Base-by-base conservation (phyloP, 768 basidiomycete genomes). In the Suillus clintonianus region DNA sequence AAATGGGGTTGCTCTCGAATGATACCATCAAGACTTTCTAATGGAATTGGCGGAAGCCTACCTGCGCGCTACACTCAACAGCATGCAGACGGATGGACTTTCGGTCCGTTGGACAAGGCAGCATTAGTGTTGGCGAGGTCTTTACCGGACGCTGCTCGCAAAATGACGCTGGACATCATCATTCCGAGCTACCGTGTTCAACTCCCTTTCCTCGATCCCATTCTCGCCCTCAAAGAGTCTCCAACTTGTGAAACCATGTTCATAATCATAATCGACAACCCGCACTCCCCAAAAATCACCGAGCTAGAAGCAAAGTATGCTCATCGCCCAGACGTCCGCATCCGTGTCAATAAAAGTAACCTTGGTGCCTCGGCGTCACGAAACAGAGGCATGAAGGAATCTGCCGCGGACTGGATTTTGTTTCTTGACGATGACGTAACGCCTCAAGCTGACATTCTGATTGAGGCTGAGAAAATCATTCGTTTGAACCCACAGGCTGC, bases 381-480 rank as follows among this genome's bases (percentile, higher is more conserved):
- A 5, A 87, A 89, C 69, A 70, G 85, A 57, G 85, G 86, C 10
- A 73, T 87, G 65, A 70, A 70, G 45, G 85, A 87, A 70, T 84
- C 84, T 17, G 74, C 86, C 0, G 85, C 84, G 0, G 84, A 87
- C 36, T 87, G 84, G 85, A 76, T 82, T 1, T 69, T 81, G 22
- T 89, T 88, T 71, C 76, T 89, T n/a, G 86, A 88, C 66, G 87
- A 88, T 64, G 86, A 88, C 56, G 74, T 87, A 24, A 67, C 71
- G 5, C 85, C 85, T 0, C 65, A 69, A 27, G 60, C 68, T 8
- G 72, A 85, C 67, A 67, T 88, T 17, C 75, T 87, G 11, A 43
- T 79, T 36, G 75, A 83, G 59, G 77, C 79, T 0, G 85, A 86
- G 73, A 78, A 76, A 54, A 71, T 65, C 30, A 86, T 87, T 43